Percentiles rank a stretch among this genome's conserved stretches.
These are phyloP conservation scores for Pseudohalonectria lignicola DNA, from an alignment of 2,329 filamentous ascomycete genomes.

Conservation along the genomic window DNA sequence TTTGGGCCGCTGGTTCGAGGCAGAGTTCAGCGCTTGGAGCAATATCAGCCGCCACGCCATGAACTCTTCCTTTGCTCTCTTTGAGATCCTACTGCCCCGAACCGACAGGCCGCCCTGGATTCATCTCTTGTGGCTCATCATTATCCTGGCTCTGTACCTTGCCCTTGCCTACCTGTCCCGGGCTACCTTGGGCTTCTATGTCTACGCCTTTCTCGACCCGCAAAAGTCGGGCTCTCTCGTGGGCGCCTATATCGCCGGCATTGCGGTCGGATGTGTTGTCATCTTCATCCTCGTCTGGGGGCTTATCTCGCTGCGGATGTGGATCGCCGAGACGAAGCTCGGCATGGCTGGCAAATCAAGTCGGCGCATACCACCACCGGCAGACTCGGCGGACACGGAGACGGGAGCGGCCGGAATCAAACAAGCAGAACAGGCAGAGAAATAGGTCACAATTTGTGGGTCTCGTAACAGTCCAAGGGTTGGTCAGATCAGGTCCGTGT, in stretches of 20 bases:
- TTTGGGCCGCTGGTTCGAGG: constrained; percentile 34
- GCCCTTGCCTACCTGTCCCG: constrained; percentile 63
- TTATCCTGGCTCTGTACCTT: constrained; percentile 64
- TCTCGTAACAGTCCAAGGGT: too few relatives aligned
- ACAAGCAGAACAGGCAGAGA: too few relatives aligned
- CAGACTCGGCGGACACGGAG: not conserved
- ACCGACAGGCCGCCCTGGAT: constrained; percentile 51
- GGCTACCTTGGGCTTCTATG: constrained; percentile 60
- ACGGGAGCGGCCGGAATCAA: too few relatives aligned
- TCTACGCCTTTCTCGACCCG: constrained; percentile 69
- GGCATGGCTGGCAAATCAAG: constrained; percentile 29
- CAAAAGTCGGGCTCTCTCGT: constrained; percentile 37
- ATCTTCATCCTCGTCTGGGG: constrained; percentile 41
- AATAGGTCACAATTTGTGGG: too few relatives aligned
- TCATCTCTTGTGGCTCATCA: constrained; percentile 55
- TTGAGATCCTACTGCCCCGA: constrained; percentile 61
- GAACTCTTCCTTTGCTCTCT: constrained; percentile 63
- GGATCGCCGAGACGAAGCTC: constrained; percentile 35
- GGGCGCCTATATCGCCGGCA: constrained; percentile 52
- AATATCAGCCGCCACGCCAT: constrained; percentile 66
- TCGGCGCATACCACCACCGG: constrained; percentile 3
- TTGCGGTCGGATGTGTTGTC: constrained; percentile 38
- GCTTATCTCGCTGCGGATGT: constrained; percentile 37
- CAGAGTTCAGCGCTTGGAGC: constrained; percentile 44
- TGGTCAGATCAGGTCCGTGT: too few relatives aligned